phyloP scores from a whole-genome alignment of 2,329 filamentous ascomycete species.

The Pyricularia sp. region DNA sequence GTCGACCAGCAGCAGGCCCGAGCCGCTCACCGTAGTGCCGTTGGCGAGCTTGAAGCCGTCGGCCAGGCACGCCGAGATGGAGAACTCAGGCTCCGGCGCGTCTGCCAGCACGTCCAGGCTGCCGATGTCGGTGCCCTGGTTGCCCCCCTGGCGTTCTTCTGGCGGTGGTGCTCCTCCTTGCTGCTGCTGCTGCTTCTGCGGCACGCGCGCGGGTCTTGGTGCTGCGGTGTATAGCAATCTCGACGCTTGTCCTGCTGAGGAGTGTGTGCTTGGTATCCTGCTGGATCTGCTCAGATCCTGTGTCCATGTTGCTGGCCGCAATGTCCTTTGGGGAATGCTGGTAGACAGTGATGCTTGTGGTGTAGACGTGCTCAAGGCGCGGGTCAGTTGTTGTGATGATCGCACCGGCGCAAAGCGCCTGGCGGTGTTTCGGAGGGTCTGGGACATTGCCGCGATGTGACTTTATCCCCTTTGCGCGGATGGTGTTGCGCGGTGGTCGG shows the following conservation, averaged over 20 bases:
- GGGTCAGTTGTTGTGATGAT: not conserved
- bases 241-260: not conserved
- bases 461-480: too few species aligned
- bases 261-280: not conserved
- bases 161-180: not conserved
- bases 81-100: slow-evolving; percentile 68
- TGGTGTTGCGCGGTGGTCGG: not conserved
- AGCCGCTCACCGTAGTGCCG: slow-evolving; percentile 55
- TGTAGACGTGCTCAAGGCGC: not conserved
- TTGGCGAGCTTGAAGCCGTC: slow-evolving; percentile 85
- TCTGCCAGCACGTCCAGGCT: slow-evolving; percentile 71
- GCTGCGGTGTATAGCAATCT: not conserved
- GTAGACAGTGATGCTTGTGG: not conserved
- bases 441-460: not conserved
- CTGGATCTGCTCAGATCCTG: not conserved
- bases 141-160: not conserved
- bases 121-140: slow-evolving; percentile 50
- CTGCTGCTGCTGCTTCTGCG: not conserved
- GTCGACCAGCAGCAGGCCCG: slow-evolving; percentile 60
- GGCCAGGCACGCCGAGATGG: slow-evolving; percentile 70
- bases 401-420: not conserved
- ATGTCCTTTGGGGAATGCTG: not conserved
- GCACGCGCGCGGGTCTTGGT: not conserved
- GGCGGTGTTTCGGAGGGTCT: not conserved
- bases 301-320: not conserved